Evolutionary conservation across 768 basidiomycete species (phyloP).

Genomic region (Kwoniella dendrophila): DNA sequence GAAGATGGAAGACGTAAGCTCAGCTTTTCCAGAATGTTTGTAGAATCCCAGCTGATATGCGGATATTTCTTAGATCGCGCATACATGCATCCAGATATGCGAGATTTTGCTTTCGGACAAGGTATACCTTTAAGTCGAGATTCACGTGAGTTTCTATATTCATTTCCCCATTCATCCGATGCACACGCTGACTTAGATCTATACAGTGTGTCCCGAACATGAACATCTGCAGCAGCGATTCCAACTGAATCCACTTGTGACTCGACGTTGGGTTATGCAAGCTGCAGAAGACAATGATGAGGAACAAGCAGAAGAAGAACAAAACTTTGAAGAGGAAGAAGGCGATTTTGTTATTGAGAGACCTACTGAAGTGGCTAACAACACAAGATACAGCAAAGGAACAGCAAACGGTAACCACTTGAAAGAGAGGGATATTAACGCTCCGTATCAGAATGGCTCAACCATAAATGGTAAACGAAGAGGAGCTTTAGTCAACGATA

Average conservation of each 20-base stretch:
- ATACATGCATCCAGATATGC: constrained; percentile 24
- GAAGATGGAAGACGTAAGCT: constrained; percentile 38
- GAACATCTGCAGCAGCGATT: constrained; percentile 42
- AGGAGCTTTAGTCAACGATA: neutral
- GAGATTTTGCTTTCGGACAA: constrained; percentile 44
- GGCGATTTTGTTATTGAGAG: constrained; percentile 12
- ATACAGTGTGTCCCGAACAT: constrained; percentile 48
- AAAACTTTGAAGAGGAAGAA: neutral
- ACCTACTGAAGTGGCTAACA: neutral
- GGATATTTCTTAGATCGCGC: constrained; percentile 35
- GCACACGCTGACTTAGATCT: neutral
- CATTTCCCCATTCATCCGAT: neutral
- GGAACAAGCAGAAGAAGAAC: constrained; percentile 13
- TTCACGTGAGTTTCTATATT: constrained; percentile 23
- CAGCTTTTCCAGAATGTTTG: neutral
- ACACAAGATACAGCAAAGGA: neutral
- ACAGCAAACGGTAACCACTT: constrained; percentile 6
- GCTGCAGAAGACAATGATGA: constrained; percentile 16
- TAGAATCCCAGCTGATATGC: neutral
- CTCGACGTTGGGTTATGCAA: constrained; percentile 15
- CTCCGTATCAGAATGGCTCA: neutral
- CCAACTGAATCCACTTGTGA: constrained; percentile 29
- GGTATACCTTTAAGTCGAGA: constrained; percentile 31
- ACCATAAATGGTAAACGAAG: neutral
- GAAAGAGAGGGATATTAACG: constrained; percentile 23